phyloP scores from a whole-genome alignment of 768 basidiomycete genomes.

The Floccularia luteovirens region DNA sequence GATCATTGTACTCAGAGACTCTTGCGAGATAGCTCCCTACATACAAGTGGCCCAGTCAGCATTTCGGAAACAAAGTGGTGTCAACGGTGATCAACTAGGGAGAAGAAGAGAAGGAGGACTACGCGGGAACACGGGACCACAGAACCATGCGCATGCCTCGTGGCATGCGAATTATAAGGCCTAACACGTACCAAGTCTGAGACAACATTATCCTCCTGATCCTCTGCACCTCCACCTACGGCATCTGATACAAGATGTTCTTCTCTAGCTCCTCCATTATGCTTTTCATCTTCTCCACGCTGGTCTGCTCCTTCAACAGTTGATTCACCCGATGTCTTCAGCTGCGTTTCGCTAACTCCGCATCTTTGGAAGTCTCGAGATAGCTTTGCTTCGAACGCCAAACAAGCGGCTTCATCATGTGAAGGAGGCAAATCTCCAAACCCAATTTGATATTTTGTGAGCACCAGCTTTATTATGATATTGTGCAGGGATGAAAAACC shows the following conservation, averaged over 20 bases:
- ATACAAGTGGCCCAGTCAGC: slow-evolving; percentile 4
- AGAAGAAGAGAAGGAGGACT: slow-evolving; percentile 1
- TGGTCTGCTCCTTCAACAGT: slow-evolving; percentile 8
- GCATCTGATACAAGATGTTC: slow-evolving; percentile 5
- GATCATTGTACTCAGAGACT: slow-evolving; percentile 68
- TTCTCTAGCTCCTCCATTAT: slow-evolving; percentile 8
- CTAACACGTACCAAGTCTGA: slow-evolving; percentile 11
- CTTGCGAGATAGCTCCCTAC: slow-evolving; percentile 67
- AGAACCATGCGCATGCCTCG: neutral
- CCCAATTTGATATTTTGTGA: slow-evolving; percentile 41
- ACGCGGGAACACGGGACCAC: neutral
- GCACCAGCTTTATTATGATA: slow-evolving; percentile 34
- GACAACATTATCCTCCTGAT: slow-evolving; percentile 3
- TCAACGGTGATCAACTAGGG: neutral
- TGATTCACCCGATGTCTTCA: slow-evolving; percentile 1
- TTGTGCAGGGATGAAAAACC: slow-evolving; percentile 32
- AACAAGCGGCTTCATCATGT: slow-evolving; percentile 33
- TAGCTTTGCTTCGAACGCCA: slow-evolving; percentile 38
- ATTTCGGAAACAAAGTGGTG: neutral
- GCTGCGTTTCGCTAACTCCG: slow-evolving; percentile 19
- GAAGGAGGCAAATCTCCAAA: slow-evolving; percentile 53
- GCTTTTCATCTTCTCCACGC: too few species aligned
- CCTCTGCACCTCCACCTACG: neutral
- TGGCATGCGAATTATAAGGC: neutral
- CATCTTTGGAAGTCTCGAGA: slow-evolving; percentile 42